Evolutionary conservation across 495 filamentous ascomycete species (phyloP).

Genomic region (Thozetella sp.): DNA sequence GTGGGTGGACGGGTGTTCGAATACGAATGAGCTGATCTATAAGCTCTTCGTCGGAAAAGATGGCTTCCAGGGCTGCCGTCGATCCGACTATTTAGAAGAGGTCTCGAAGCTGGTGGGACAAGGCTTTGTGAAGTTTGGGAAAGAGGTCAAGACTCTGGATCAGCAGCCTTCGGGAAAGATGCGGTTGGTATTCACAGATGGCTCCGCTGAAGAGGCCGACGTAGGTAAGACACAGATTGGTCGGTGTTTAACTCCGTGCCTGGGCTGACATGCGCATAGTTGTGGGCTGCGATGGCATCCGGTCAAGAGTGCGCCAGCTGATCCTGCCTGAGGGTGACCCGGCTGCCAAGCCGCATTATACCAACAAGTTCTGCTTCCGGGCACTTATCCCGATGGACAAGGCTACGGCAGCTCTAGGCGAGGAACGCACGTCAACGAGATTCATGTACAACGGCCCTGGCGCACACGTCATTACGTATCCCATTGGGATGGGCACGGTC

Average conservation of each 20-base stretch:
- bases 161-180: constrained; percentile 14
- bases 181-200: constrained; percentile 32
- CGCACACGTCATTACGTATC: constrained; percentile 40
- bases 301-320: constrained; percentile 35
- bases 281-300: constrained; percentile 48
- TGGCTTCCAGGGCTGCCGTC: constrained; percentile 39
- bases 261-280: too few species aligned
- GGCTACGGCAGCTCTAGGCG: constrained; percentile 26
- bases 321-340: constrained; percentile 28
- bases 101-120: constrained; percentile 30
- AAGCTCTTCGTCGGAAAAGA: constrained; percentile 36
- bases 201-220: constrained; percentile 27
- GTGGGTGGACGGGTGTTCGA: constrained; percentile 35
- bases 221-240: constrained; percentile 16
- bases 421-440: constrained; percentile 19
- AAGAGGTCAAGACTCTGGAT: constrained; percentile 20
- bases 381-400: constrained; percentile 37
- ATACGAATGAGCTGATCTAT: constrained; percentile 27
- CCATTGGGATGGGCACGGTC: constrained; percentile 31
- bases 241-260: too few species aligned
- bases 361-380: constrained; percentile 43
- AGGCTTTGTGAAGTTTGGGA: constrained; percentile 29
- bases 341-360: constrained; percentile 29
- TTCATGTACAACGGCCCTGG: constrained; percentile 44
- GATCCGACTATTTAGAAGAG: constrained; percentile 42